A percentile compares a stretch with the other conserved stretches of the same genome.
phyloP scores from a whole-genome alignment of 2,329 filamentous ascomycete genomes.

The Trichoderma brevicompactum region DNA sequence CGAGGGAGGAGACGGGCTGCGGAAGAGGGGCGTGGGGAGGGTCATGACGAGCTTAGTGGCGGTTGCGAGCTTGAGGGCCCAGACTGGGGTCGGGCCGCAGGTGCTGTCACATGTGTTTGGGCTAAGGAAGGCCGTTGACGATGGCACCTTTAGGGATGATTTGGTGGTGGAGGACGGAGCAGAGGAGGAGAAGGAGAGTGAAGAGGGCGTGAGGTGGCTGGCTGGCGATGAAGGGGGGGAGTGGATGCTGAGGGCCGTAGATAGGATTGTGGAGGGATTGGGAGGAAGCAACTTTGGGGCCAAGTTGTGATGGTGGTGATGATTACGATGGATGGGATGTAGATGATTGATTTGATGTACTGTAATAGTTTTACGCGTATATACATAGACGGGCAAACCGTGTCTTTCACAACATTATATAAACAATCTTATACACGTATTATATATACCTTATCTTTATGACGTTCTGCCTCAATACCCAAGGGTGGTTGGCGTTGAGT shows the following conservation, averaged over 20 bases:
- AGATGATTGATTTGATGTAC: neutral
- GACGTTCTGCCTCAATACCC: too few species aligned
- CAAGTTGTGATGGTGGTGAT: constrained; percentile 26
- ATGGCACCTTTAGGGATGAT: constrained; percentile 58
- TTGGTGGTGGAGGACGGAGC: constrained; percentile 42
- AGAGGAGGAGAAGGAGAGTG: constrained; percentile 42
- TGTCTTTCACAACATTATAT: too few species aligned
- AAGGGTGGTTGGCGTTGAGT: too few species aligned
- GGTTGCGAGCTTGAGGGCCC: constrained; percentile 73
- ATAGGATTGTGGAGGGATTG: constrained; percentile 51
- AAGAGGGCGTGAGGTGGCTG: constrained; percentile 46
- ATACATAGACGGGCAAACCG: neutral
- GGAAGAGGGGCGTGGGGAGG: constrained; percentile 63
- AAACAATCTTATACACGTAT: too few species aligned
- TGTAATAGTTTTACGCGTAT: neutral
- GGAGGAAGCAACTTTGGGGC: constrained; percentile 49
- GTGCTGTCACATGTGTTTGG: constrained; percentile 83
- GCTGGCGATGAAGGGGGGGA: constrained; percentile 52
- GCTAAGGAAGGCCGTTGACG: constrained; percentile 73
- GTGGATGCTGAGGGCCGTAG: constrained; percentile 52
- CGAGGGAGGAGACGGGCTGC: constrained; percentile 44
- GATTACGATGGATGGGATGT: neutral
- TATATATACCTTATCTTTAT: too few species aligned
- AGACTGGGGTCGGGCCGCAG: constrained; percentile 82
- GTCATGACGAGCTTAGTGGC: constrained; percentile 75